These are phyloP conservation scores for Trichoderma koningiopsis DNA, from an alignment of 2,329 filamentous ascomycete species.

Conservation along the genomic window DNA sequence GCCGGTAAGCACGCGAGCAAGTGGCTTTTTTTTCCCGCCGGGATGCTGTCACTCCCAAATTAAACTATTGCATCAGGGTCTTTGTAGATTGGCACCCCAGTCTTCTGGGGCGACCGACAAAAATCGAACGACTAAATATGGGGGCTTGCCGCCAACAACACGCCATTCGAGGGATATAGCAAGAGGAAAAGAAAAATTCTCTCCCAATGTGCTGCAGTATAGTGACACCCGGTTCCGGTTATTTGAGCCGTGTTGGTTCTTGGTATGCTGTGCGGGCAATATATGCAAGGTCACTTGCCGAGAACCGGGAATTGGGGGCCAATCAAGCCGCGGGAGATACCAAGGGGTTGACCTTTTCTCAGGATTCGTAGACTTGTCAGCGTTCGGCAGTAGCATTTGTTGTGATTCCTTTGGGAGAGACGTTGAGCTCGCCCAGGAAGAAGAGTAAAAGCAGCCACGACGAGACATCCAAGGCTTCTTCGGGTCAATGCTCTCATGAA, in stretches of 20 bases:
- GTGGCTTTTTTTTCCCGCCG: not conserved
- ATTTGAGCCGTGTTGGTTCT: not conserved
- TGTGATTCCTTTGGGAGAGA: not conserved
- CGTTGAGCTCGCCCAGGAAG: not conserved
- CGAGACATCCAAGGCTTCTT: not conserved
- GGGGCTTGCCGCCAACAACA: constrained; percentile 4
- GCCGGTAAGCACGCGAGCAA: constrained; percentile 10
- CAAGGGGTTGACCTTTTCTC: not conserved
- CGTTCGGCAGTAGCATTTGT: not conserved
- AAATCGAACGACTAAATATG: constrained; percentile 25
- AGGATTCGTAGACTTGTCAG: not conserved
- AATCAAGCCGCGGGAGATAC: constrained; percentile 2
- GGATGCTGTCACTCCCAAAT: constrained; percentile 9
- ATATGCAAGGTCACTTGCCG: constrained; percentile 18
- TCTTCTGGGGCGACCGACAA: not conserved
- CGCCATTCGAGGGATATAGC: not conserved
- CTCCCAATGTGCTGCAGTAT: not conserved
- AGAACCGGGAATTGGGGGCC: constrained; percentile 10
- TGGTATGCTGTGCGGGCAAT: not conserved
- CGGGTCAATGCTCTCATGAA: not conserved
- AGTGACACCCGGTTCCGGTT: not conserved
- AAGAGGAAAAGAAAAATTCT: not conserved
- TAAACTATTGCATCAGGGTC: constrained; percentile 19
- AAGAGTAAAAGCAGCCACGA: not conserved
- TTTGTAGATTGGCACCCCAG: constrained; percentile 14